Conservation (phyloP, 768 basidiomycete genomes). For the Naganishia randhawae region DNA sequence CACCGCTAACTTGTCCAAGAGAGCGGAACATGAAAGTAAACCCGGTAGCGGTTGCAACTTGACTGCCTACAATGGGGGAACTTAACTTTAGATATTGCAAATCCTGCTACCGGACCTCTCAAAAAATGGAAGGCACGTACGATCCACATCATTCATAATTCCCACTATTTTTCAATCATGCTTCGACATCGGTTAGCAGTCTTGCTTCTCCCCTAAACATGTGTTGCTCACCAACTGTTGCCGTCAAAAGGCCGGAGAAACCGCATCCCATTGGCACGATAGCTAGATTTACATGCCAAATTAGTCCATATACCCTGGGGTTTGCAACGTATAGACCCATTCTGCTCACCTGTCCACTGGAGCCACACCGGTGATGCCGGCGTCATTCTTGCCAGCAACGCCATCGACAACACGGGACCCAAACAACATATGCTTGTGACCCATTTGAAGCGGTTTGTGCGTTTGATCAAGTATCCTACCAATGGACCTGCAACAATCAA, state of each 20-base stretch:
- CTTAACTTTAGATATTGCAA: not conserved
- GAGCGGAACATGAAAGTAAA: conserved; percentile 30
- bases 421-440: conserved; percentile 27
- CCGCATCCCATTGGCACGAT: conserved; percentile 30
- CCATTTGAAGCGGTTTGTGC: conserved; percentile 30
- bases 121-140: conserved; percentile 20
- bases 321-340: not conserved
- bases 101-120: not conserved
- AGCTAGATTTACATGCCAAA: not conserved
- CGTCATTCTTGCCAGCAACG: conserved; percentile 11
- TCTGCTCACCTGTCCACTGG: conserved; percentile 24
- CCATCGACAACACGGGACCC: conserved; percentile 30
- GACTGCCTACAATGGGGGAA: conserved; percentile 9
- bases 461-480: conserved; percentile 25
- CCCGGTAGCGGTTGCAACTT: conserved; percentile 30
- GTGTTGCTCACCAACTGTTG: conserved; percentile 24
- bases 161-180: not conserved
- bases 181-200: not conserved
- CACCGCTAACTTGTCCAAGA: conserved; percentile 29
- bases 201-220: not conserved
- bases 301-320: no score
- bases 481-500: conserved; percentile 28
- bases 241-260: conserved; percentile 26
- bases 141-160: conserved; percentile 29
- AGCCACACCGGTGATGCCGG: conserved; percentile 18